A percentile compares a stretch with the other conserved stretches of the same genome.
Evolutionary conservation across 2,329 filamentous ascomycete genomes (phyloP).

Genomic region (Diaporthe sp.): DNA sequence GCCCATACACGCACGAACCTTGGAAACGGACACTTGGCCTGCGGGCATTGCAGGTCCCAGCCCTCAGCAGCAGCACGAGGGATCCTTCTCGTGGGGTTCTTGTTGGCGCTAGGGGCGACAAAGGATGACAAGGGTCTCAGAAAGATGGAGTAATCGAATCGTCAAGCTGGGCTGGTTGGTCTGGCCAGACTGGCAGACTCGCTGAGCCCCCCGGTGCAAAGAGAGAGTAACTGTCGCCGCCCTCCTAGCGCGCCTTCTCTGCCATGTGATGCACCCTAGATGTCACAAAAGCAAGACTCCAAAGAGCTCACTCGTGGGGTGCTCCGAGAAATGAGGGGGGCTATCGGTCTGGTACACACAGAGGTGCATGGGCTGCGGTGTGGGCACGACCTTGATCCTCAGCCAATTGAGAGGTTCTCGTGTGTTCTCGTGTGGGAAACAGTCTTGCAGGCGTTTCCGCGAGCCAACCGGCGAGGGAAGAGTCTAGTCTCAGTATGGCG

Average conservation of each 20-base stretch:
- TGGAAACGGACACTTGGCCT: conserved; percentile 23
- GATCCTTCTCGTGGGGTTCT: conserved; percentile 6
- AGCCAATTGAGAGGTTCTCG: conserved; percentile 33
- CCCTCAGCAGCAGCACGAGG: conserved; percentile 6
- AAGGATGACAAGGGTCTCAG: conserved; percentile 18
- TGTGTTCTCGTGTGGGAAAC: conserved; percentile 2
- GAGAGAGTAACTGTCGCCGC: neutral
- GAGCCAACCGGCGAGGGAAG: neutral
- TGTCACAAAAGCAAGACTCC: conserved; percentile 21
- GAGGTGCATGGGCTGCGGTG: neutral
- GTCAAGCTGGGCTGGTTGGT: neutral
- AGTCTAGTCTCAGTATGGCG: conserved; percentile 35
- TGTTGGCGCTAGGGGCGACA: conserved; percentile 27
- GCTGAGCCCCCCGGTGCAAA: neutral
- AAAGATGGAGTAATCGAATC: conserved; percentile 16
- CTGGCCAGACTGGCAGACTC: neutral
- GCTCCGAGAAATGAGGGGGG: conserved; percentile 9
- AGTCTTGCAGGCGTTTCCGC: conserved; percentile 21
- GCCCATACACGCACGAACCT: neutral
- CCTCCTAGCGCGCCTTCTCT: neutral
- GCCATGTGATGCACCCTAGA: conserved; percentile 28
- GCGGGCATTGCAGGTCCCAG: conserved; percentile 12
- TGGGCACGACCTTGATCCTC: neutral
- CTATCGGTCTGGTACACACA: neutral
- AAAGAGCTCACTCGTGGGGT: neutral